phyloP scores from a whole-genome alignment of 371 early-diverging fungal species.

The Lichtheimia corymbifera region DNA sequence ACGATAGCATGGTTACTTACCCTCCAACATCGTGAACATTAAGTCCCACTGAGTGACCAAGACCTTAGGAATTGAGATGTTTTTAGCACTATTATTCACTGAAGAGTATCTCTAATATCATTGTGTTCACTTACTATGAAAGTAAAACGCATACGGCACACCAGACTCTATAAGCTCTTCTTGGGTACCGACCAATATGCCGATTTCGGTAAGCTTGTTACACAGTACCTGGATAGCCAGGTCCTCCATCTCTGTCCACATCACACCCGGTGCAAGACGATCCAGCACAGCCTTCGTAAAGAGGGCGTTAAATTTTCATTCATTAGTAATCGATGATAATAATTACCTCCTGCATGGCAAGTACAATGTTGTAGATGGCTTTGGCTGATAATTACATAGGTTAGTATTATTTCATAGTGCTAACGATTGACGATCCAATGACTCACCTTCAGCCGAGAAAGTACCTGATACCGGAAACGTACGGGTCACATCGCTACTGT shows the following conservation, averaged over 20 bases:
- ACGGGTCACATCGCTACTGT: conserved; percentile 89
- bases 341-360: conserved; percentile 78
- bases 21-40: conserved; percentile 91
- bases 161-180: conserved; percentile 66
- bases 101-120: not conserved
- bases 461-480: conserved; percentile 82
- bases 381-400: conserved; percentile 32
- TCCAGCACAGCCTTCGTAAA: conserved; percentile 41
- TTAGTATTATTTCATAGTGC: too few species aligned
- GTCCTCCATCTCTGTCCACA: conserved; percentile 88
- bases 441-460: conserved; percentile 63
- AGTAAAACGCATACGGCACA: conserved; percentile 80
- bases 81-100: not conserved
- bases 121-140: conserved; percentile 65
- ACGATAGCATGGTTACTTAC: conserved; percentile 33
- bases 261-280: conserved; percentile 72
- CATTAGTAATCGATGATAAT: conserved; percentile 23
- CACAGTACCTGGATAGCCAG: conserved; percentile 68
- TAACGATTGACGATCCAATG: too few species aligned
- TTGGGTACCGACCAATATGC: conserved; percentile 64
- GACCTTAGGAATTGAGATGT: conserved; percentile 14
- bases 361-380: conserved; percentile 79
- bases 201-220: conserved; percentile 69
- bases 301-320: not conserved
- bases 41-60: conserved; percentile 70